A percentile compares a stretch with the other conserved stretches of the same genome.
phyloP scores from a whole-genome alignment of 208 protist species.

The Wallacemonas sp. region DNA sequence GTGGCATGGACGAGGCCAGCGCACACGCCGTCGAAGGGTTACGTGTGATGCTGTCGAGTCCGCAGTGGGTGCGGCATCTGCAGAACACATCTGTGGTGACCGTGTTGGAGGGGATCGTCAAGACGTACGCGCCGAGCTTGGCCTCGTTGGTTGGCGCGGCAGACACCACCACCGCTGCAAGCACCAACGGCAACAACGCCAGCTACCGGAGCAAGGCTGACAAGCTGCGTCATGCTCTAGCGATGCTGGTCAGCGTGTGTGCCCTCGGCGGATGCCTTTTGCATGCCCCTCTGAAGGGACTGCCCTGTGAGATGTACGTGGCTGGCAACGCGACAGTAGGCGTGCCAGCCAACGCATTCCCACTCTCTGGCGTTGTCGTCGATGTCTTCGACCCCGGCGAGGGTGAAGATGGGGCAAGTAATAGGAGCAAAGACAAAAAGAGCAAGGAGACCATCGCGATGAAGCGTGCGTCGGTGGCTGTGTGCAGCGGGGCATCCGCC shows the following conservation, averaged over 20 bases:
- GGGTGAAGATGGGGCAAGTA: neutral
- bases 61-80: slow-evolving; percentile 10
- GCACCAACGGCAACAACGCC: slow-evolving; percentile 3
- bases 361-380: slow-evolving; percentile 3
- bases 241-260: slow-evolving; percentile 27
- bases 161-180: neutral
- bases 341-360: slow-evolving; percentile 2
- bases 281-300: neutral
- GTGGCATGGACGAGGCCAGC: slow-evolving; percentile 29
- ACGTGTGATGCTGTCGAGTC: neutral
- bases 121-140: neutral
- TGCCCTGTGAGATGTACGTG: neutral
- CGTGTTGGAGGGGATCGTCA: neutral
- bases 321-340: neutral
- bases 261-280: slow-evolving; percentile 34
- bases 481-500: neutral
- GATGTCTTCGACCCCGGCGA: neutral
- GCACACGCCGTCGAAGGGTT: slow-evolving; percentile 19
- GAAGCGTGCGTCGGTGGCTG: slow-evolving; percentile 22
- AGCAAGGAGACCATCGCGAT: slow-evolving; percentile 16
- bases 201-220: slow-evolving; percentile 9
- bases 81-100: neutral
- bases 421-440: neutral
- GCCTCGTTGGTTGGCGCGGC: too few relatives aligned
- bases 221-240: slow-evolving; percentile 8